Percentiles rank a stretch among this genome's conserved stretches.
Conservation (phyloP, 441 rosid genomes). For the Jatropha multifida region DNA sequence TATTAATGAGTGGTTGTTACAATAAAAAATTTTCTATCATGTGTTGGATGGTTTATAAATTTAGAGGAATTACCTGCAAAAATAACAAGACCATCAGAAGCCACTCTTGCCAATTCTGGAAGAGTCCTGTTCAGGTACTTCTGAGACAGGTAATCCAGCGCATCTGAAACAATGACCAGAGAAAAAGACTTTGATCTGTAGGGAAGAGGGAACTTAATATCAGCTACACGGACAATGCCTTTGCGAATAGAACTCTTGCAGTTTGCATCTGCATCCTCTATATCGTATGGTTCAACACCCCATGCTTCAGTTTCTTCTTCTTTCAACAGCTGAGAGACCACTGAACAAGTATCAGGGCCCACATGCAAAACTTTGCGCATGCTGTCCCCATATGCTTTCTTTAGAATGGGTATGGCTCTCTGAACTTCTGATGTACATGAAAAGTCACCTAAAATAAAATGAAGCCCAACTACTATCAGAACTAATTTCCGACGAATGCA, state of each 20-base stretch:
- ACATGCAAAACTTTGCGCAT: constrained; percentile 63
- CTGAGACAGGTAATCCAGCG: constrained; percentile 67
- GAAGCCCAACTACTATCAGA: constrained; percentile 9
- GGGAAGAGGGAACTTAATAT: constrained; percentile 67
- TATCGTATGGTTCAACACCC: constrained; percentile 75
- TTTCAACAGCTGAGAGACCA: constrained; percentile 52
- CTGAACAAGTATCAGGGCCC: constrained; percentile 66
- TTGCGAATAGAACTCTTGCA: constrained; percentile 59
- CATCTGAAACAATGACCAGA: constrained; percentile 64
- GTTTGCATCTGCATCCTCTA: constrained; percentile 54
- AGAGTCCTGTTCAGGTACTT: constrained; percentile 67
- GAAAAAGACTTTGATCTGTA: constrained; percentile 63
- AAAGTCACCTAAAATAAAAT: constrained; percentile 40
- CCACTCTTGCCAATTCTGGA: constrained; percentile 63
- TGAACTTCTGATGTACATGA: constrained; percentile 59
- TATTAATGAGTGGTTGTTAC: neutral
- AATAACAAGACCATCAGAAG: constrained; percentile 60
- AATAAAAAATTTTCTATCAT: neutral
- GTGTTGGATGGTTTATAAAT: neutral
- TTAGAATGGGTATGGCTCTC: constrained; percentile 47
- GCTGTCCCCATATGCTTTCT: constrained; percentile 66
- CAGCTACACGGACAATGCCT: constrained; percentile 68
- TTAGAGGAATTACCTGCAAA: constrained; percentile 45
- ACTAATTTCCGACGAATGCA: neutral
- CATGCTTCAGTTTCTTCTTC: constrained; percentile 62